phyloP scores from a whole-genome alignment of 495 filamentous ascomycete species.

The Pyronema omphalodes region DNA sequence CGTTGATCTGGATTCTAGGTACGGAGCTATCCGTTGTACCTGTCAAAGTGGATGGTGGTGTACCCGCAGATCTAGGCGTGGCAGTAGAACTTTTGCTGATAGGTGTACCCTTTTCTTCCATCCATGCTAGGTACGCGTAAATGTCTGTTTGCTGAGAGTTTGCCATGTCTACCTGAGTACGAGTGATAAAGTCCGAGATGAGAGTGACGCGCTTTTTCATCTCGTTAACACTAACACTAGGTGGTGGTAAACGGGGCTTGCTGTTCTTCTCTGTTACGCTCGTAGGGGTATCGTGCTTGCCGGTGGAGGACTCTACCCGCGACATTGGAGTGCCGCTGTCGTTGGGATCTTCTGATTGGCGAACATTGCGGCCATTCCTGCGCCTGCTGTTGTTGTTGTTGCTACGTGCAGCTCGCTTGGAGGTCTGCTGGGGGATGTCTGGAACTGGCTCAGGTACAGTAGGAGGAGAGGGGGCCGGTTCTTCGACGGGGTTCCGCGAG shows the following conservation, averaged over 20 bases:
- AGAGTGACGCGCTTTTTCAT: slow-evolving; percentile 71
- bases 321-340: slow-evolving; percentile 27
- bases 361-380: slow-evolving; percentile 20
- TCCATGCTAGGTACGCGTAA: slow-evolving; percentile 23
- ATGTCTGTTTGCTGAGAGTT: slow-evolving; percentile 22
- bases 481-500: slow-evolving; percentile 14
- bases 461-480: slow-evolving; percentile 10
- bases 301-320: slow-evolving; percentile 20
- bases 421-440: slow-evolving; percentile 23
- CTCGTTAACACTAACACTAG: slow-evolving; percentile 69
- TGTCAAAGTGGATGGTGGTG: slow-evolving; percentile 6
- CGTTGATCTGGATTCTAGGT: slow-evolving; percentile 21
- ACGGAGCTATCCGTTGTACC: neutral
- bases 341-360: slow-evolving; percentile 25
- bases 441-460: slow-evolving; percentile 8
- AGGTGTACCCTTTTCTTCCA: slow-evolving; percentile 23
- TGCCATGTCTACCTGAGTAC: slow-evolving; percentile 80
- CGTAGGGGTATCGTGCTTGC: slow-evolving; percentile 16
- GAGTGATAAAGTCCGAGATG: slow-evolving; percentile 77
- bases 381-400: slow-evolving; percentile 28
- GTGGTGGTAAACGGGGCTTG: slow-evolving; percentile 22
- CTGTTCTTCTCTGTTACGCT: slow-evolving; percentile 23
- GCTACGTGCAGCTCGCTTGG: slow-evolving; percentile 23
- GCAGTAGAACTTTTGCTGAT: slow-evolving; percentile 14
- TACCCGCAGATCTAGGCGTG: slow-evolving; percentile 18